A percentile compares a stretch with the other conserved stretches of the same genome.
Evolutionary conservation across 2,329 filamentous ascomycete genomes (phyloP).

Genomic region (Fusarium sulawesiense): DNA sequence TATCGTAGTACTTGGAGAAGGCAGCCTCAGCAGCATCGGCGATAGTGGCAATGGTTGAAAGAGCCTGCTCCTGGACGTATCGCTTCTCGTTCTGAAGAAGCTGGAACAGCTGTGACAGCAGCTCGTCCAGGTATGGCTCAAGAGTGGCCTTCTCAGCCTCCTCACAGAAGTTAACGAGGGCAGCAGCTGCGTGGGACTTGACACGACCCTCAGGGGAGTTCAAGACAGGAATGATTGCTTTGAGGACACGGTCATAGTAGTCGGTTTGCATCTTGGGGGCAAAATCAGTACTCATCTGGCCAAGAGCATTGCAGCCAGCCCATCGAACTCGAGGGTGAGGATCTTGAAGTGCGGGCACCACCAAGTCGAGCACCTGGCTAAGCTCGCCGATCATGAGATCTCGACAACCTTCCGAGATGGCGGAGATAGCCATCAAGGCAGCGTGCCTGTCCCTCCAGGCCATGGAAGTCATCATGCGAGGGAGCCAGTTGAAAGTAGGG

Average conservation of each 20-base stretch:
- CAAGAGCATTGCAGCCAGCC: constrained; percentile 98
- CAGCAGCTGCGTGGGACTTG: constrained; percentile 96
- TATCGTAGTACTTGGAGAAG: constrained; percentile 95
- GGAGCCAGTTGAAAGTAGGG: constrained; percentile 96
- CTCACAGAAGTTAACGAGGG: constrained; percentile 98
- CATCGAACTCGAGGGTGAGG: constrained; percentile 94
- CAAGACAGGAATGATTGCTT: constrained; percentile 91
- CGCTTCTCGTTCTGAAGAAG: constrained; percentile 92
- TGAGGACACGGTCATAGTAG: constrained; percentile 88
- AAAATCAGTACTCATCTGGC: constrained; percentile 99
- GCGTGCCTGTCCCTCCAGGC: constrained; percentile 96
- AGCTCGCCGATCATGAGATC: constrained; percentile 96
- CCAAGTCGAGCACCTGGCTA: constrained; percentile 91
- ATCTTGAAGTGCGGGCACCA: constrained; percentile 91
- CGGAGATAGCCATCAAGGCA: constrained; percentile 97
- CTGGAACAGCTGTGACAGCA: constrained; percentile 86
- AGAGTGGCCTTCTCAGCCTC: constrained; percentile 93
- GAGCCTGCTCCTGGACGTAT: constrained; percentile 96
- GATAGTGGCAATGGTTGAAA: constrained; percentile 98
- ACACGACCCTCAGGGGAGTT: constrained; percentile 91
- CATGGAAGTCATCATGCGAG: constrained; percentile 95
- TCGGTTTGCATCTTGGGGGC: constrained; percentile 98
- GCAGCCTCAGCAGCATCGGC: constrained; percentile 97
- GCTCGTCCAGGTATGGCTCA: constrained; percentile 90
- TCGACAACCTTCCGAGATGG: constrained; percentile 96